Percentiles rank a stretch among this genome's conserved stretches.
Conservation (phyloP, 208 protist genomes). For the Novymonas esmeraldas region DNA sequence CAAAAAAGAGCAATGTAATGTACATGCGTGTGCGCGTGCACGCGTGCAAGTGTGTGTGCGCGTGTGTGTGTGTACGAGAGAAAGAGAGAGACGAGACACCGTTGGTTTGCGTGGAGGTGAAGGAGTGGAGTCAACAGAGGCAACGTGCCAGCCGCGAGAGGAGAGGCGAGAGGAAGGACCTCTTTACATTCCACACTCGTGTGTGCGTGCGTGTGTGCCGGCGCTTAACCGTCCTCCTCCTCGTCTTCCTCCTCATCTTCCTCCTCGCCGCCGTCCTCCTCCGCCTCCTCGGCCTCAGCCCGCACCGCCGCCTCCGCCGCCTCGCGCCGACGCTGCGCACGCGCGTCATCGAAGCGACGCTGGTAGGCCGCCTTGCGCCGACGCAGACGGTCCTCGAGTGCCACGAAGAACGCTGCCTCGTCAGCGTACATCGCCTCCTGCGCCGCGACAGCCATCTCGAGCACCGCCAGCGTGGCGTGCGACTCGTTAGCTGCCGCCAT, state of each 20-base stretch:
- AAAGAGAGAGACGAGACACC: too few species aligned
- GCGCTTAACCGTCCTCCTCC: neutral
- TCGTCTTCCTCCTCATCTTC: constrained; percentile 13
- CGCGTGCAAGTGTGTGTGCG: too few species aligned
- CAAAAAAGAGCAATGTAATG: too few species aligned
- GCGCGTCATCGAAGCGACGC: constrained; percentile 34
- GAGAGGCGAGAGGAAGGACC: too few species aligned
- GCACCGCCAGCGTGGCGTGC: constrained; percentile 35
- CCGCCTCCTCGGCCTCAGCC: constrained; percentile 16
- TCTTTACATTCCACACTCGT: too few species aligned
- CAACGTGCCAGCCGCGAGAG: too few species aligned
- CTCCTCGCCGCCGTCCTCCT: constrained; percentile 24
- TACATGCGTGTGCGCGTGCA: too few species aligned
- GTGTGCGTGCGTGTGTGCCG: neutral
- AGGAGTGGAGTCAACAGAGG: too few species aligned
- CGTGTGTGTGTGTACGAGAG: too few species aligned
- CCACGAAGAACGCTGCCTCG: constrained; percentile 15
- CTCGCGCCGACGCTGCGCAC: constrained; percentile 38
- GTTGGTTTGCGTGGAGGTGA: too few species aligned
- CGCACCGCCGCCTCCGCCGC: constrained; percentile 34
- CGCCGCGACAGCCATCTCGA: constrained; percentile 35
- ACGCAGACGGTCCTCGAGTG: constrained; percentile 44
- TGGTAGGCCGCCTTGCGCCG: constrained; percentile 48
- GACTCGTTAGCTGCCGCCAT: constrained; percentile 63
- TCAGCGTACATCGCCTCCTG: constrained; percentile 6